These are phyloP conservation scores for Phyllosticta paracitricarpa DNA, from an alignment of 2,329 filamentous ascomycete genomes.

Conservation along the genomic window DNA sequence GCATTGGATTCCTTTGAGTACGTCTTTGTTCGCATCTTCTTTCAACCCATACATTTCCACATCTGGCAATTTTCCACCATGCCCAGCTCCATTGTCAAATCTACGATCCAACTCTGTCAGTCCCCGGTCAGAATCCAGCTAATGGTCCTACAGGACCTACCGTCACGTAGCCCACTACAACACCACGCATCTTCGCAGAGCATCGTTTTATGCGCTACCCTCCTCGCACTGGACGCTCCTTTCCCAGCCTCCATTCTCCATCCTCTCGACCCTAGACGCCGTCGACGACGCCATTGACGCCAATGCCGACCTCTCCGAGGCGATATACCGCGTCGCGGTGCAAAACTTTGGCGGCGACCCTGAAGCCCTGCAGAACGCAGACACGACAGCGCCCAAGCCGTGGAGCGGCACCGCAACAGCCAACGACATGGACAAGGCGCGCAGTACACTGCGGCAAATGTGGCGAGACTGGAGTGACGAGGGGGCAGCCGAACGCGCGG, in stretches of 20 bases:
- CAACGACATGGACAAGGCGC: constrained; percentile 77
- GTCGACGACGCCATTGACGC: constrained; percentile 81
- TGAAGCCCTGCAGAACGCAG: constrained; percentile 24
- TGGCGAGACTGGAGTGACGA: constrained; percentile 89
- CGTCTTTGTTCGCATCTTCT: constrained; percentile 21
- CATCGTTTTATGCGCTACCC: constrained; percentile 87
- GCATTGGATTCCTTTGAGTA: constrained; percentile 86
- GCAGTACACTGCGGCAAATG: constrained; percentile 85
- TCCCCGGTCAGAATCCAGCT: not conserved
- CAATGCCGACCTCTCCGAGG: constrained; percentile 74
- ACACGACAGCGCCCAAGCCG: constrained; percentile 37
- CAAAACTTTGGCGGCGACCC: constrained; percentile 33
- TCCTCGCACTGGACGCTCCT: constrained; percentile 75
- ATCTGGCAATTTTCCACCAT: not conserved
- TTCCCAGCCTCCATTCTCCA: constrained; percentile 69
- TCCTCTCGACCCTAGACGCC: constrained; percentile 65
- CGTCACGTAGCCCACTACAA: constrained; percentile 78
- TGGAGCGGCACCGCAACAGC: constrained; percentile 64
- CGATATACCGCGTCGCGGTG: constrained; percentile 52
- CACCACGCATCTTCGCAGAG: constrained; percentile 79
- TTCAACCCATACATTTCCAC: not conserved
- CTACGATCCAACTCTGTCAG: not conserved
- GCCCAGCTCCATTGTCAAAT: not conserved
- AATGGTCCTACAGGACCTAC: constrained; percentile 55
- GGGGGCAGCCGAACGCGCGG: constrained; percentile 62